Base-by-base conservation (phyloP, 352 stramenopile species). In the Pythium aquatile region DNA sequence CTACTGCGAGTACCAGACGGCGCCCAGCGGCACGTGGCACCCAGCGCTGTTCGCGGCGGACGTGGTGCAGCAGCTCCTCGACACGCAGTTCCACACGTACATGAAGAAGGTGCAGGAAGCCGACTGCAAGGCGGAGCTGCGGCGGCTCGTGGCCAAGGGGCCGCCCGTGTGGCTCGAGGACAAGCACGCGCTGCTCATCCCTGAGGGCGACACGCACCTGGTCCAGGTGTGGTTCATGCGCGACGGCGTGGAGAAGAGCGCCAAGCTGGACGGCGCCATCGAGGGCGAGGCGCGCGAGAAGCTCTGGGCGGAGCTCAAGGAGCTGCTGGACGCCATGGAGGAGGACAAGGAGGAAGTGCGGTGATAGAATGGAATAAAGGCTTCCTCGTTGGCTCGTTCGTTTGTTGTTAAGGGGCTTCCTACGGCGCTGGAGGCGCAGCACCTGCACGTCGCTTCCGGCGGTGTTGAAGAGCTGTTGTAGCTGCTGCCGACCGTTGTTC, bases 41-140 rank as follows among this genome's bases (percentile, higher is more conserved):
- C 78, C 93, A 16, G 80, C 81, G 65, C 74, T 87, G 48, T 94
- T 92, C 68, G 81, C 81, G 28, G 69, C 76, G 3, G 83, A 93
- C 35, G 79, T 93, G 53, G 80, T 93, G 58, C 71, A 89, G 74
- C 78, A 97, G 68, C 77, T 98, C 16, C 76, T 97, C 5, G 70
- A 81, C 24, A 83, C 87, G 57, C 93, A 98, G 78, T 98, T 98
- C 78, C 74, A 91, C 65, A 83, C 87, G 51, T 98, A 90, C 78
- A 90, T 98, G 69, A 91, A 96, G 64, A 87, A 90, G 37, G 92
- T 98, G 37, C 92, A 98, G 73, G 86, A 94, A 49, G 86, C 93
- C 13, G 92, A 98, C 70, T 98, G 95, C 83, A 97, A 98, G 73
- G 95, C 95, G 28, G 93, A 98, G 70, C 72, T 98, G 61, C 81